Conservation (phyloP, 1,284 basidiomycete genomes). For the Mrakiaceae sp. region DNA sequence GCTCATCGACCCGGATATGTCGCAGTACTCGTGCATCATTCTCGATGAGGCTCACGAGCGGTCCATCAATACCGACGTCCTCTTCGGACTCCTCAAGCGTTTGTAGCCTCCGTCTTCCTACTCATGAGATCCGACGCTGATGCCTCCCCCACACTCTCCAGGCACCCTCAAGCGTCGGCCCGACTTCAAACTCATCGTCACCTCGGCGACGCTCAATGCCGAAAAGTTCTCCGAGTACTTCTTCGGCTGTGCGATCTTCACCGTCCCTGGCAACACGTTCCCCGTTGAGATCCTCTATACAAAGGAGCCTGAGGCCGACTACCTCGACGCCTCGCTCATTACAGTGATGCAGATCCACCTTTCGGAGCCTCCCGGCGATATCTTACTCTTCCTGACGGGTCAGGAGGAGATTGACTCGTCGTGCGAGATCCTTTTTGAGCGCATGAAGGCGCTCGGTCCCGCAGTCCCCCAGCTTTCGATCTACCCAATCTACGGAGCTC, state of each 20-base stretch:
- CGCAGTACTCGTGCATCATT: conserved; percentile 90
- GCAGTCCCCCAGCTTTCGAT: conserved; percentile 96
- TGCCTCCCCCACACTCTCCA: conserved; percentile 31
- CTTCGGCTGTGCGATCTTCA: conserved; percentile 96
- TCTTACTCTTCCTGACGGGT: conserved; percentile 94
- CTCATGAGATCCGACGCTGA: conserved; percentile 22
- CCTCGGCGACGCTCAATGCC: conserved; percentile 96
- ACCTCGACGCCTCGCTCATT: conserved; percentile 93
- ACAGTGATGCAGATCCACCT: conserved; percentile 99
- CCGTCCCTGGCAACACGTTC: conserved; percentile 98
- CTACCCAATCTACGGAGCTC: conserved; percentile 91
- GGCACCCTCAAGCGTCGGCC: conserved; percentile 88
- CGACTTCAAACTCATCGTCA: conserved; percentile 95
- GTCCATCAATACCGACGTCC: conserved; percentile 92
- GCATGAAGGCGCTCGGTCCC: conserved; percentile 93
- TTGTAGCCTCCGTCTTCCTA: conserved; percentile 29
- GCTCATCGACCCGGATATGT: conserved; percentile 86
- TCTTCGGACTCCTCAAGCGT: conserved; percentile 96
- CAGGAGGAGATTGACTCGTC: conserved; percentile 98
- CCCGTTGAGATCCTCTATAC: conserved; percentile 96
- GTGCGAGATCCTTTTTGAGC: conserved; percentile 93
- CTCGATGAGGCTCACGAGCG: conserved; percentile 98
- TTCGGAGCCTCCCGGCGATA: conserved; percentile 91
- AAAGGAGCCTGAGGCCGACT: conserved; percentile 97
- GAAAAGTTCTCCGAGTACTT: conserved; percentile 99